Conservation (phyloP, 495 filamentous ascomycete species). For the Hapsidospora chrysogenum region DNA sequence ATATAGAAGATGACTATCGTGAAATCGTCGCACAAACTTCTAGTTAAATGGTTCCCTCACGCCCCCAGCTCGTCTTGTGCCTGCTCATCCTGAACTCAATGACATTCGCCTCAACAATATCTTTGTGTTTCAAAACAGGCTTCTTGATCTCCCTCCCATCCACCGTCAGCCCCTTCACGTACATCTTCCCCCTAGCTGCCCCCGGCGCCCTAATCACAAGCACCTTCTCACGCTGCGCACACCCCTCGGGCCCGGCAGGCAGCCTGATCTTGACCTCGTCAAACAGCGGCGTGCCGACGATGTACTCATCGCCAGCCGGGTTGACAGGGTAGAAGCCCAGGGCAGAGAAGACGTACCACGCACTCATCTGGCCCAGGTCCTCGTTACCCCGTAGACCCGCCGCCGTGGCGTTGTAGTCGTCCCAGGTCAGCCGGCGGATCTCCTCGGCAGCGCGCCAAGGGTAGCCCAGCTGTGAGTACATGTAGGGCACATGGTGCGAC, state of each 20-base stretch:
- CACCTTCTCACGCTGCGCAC: constrained; percentile 5
- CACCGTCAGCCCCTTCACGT: constrained; percentile 11
- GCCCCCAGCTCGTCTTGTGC: constrained; percentile 9
- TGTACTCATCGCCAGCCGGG: constrained; percentile 12
- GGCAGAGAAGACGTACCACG: constrained; percentile 16
- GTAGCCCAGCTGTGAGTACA: constrained; percentile 14
- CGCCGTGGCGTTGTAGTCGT: constrained; percentile 14
- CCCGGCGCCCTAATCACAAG: constrained; percentile 2
- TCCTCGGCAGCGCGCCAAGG: constrained; percentile 8
- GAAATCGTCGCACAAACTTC: too few relatives aligned
- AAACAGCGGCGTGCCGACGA: constrained; percentile 14
- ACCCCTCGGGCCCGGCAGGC: constrained; percentile 7
- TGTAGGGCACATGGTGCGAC: constrained; percentile 15
- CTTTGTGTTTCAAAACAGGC: constrained; percentile 10
- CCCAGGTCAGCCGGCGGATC: constrained; percentile 11
- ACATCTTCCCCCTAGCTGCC: constrained; percentile 8
- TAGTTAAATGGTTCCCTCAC: constrained; percentile 2
- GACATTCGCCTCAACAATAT: constrained; percentile 9
- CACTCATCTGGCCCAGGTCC: constrained; percentile 17
- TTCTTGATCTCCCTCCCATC: constrained; percentile 9
- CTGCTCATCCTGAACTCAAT: constrained; percentile 15
- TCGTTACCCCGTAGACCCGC: constrained; percentile 15
- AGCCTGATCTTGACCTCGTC: constrained; percentile 10
- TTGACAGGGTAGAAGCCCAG: constrained; percentile 15
- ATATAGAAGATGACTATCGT: background rate